These are phyloP conservation scores for Candida adriatica DNA, from an alignment of 805 yeast species.

Conservation along the genomic window DNA sequence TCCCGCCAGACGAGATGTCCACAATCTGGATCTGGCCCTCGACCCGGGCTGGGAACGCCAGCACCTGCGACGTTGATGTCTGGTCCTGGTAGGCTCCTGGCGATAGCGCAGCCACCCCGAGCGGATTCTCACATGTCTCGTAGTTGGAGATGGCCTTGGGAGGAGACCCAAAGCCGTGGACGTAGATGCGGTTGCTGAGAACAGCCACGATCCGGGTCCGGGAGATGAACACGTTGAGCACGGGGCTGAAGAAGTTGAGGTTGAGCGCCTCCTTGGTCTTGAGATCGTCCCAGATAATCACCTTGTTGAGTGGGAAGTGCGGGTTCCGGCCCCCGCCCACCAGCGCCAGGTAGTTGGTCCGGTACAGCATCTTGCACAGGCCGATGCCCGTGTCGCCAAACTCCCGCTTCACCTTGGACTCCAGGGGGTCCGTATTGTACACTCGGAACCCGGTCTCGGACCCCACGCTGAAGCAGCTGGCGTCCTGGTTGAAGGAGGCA, in stretches of 20 bases:
- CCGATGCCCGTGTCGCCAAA: slow-evolving; percentile 60
- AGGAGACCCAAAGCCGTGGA: slow-evolving; percentile 76
- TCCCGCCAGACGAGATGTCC: slow-evolving; percentile 61
- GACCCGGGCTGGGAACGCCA: slow-evolving; percentile 74
- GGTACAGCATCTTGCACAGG: slow-evolving; percentile 70
- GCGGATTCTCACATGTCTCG: slow-evolving; percentile 24
- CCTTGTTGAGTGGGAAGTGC: slow-evolving; percentile 67
- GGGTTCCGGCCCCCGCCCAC: slow-evolving; percentile 89
- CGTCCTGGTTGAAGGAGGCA: slow-evolving; percentile 72
- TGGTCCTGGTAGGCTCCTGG: slow-evolving; percentile 21
- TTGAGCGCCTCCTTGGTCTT: slow-evolving; percentile 66
- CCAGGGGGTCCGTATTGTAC: slow-evolving; percentile 84
- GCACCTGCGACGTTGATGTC: slow-evolving; percentile 34
- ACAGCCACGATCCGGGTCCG: slow-evolving; percentile 72
- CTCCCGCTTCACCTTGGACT: slow-evolving; percentile 56
- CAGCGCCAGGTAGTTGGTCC: slow-evolving; percentile 85
- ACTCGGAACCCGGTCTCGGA: slow-evolving; percentile 78
- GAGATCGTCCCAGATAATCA: slow-evolving; percentile 88
- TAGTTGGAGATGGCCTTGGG: slow-evolving; percentile 48
- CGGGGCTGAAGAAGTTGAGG: slow-evolving; percentile 71
- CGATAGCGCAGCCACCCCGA: slow-evolving; percentile 22
- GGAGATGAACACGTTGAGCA: slow-evolving; percentile 67
- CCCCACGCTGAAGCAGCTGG: slow-evolving; percentile 81
- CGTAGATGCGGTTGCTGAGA: slow-evolving; percentile 55
- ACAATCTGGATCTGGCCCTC: slow-evolving; percentile 77